Evolutionary conservation across 371 early-diverging fungal genomes (phyloP).

Genomic region (Smittium mucronatum): DNA sequence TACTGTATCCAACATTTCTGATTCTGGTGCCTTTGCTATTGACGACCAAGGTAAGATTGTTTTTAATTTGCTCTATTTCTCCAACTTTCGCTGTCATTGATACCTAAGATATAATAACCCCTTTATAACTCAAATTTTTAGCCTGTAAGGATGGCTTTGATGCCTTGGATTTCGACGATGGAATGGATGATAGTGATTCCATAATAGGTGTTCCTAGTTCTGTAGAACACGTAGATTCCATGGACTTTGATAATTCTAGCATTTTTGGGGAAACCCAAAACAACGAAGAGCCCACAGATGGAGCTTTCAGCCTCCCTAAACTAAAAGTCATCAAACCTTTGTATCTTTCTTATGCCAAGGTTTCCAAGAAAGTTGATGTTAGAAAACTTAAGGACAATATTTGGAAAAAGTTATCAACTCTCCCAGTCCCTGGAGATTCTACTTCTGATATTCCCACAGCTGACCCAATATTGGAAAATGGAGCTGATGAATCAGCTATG

Average conservation of each 20-base stretch:
- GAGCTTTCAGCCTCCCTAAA: slow-evolving; percentile 23
- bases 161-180: slow-evolving; percentile 20
- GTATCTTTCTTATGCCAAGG: slow-evolving; percentile 67
- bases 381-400: slow-evolving; percentile 87
- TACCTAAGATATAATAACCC: too few species aligned
- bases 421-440: neutral
- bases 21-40: neutral
- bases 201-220: slow-evolving; percentile 10
- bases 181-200: slow-evolving; percentile 37
- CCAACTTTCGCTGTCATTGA: too few species aligned
- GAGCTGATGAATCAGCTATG: slow-evolving; percentile 5
- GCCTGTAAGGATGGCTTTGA: slow-evolving; percentile 19
- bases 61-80: neutral
- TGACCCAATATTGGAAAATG: neutral
- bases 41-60: neutral
- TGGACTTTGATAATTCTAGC: slow-evolving; percentile 21
- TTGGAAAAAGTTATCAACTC: slow-evolving; percentile 54
- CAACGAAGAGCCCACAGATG: neutral
- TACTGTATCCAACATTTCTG: neutral
- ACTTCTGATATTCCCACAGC: slow-evolving; percentile 3
- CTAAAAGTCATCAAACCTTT: slow-evolving; percentile 52
- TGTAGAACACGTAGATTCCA: slow-evolving; percentile 20
- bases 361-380: slow-evolving; percentile 89
- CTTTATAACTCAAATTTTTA: too few species aligned
- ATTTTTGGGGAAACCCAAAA: neutral